Conservation (phyloP, 768 basidiomycete genomes). For the Xerocomellus chrysenteron region DNA sequence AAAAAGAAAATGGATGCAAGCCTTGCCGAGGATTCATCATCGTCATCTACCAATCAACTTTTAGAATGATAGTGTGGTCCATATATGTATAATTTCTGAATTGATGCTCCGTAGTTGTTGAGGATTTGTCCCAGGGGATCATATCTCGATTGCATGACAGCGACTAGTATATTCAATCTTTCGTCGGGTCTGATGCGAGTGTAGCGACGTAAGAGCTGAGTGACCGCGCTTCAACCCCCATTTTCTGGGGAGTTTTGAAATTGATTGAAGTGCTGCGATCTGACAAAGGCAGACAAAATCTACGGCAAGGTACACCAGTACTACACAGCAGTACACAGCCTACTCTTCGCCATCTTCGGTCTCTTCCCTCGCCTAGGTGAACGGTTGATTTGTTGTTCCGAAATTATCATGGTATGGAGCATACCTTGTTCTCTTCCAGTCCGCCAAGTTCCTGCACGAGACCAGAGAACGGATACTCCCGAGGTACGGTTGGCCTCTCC, state of each 20-base stretch:
- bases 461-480: constrained; percentile 76
- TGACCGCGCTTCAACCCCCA: not conserved
- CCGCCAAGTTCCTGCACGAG: constrained; percentile 78
- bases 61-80: not conserved
- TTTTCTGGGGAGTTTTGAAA: constrained; percentile 1
- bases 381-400: constrained; percentile 4
- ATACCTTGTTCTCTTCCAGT: constrained; percentile 73
- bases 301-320: not conserved
- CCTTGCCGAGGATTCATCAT: constrained; percentile 6
- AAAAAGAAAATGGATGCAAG: constrained; percentile 13
- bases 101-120: not conserved
- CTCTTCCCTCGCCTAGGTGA: constrained; percentile 38
- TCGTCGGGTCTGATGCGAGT: not conserved
- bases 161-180: not conserved
- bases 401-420: constrained; percentile 13
- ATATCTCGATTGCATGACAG: not conserved
- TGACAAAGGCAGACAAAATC: constrained; percentile 1
- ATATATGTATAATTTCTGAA: constrained; percentile 6
- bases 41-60: constrained; percentile 1
- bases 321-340: constrained; percentile 13
- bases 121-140: not conserved
- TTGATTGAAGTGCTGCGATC: not conserved
- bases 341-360: constrained; percentile 33
- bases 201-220: not conserved
- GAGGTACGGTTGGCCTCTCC: constrained; percentile 62